A percentile compares a stretch with the other conserved stretches of the same genome.
These are phyloP conservation scores for Cytidiella melzeri DNA, from an alignment of 768 basidiomycete species.

Conservation along the genomic window DNA sequence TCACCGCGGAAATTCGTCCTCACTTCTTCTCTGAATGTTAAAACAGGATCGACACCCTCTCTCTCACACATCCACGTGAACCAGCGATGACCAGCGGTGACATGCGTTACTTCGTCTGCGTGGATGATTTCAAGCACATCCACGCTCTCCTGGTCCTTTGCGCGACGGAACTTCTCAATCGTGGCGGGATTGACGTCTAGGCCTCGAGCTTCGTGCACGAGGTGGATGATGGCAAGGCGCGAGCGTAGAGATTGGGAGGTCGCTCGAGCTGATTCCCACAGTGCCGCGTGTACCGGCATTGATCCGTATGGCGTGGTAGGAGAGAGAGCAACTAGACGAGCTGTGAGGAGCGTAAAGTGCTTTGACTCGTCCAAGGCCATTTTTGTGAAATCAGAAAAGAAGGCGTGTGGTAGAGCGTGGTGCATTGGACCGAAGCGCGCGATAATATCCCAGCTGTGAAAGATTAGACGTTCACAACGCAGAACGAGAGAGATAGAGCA, in stretches of 20 bases:
- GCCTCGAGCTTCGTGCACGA: constrained; percentile 80
- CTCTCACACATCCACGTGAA: constrained; percentile 69
- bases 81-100: constrained; percentile 79
- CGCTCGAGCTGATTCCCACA: constrained; percentile 72
- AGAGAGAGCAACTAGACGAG: constrained; percentile 54
- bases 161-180: constrained; percentile 63
- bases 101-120: constrained; percentile 75
- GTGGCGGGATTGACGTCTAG: constrained; percentile 80
- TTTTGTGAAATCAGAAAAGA: constrained; percentile 78
- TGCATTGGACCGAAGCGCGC: constrained; percentile 63
- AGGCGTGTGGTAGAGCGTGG: constrained; percentile 58
- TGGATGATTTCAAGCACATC: constrained; percentile 70
- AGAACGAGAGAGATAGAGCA: not conserved
- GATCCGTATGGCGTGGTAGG: constrained; percentile 68
- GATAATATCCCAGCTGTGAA: constrained; percentile 72
- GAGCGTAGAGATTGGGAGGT: constrained; percentile 64
- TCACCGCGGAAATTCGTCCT: constrained; percentile 63
- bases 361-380: constrained; percentile 86
- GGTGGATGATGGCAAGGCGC: constrained; percentile 77
- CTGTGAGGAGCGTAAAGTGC: constrained; percentile 68
- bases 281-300: constrained; percentile 63
- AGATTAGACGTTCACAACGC: not conserved
- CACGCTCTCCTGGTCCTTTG: constrained; percentile 63
- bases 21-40: constrained; percentile 67
- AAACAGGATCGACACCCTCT: constrained; percentile 51